phyloP scores from a whole-genome alignment of 495 filamentous ascomycete species.

The Pseudoneurospora amorphoporcata region DNA sequence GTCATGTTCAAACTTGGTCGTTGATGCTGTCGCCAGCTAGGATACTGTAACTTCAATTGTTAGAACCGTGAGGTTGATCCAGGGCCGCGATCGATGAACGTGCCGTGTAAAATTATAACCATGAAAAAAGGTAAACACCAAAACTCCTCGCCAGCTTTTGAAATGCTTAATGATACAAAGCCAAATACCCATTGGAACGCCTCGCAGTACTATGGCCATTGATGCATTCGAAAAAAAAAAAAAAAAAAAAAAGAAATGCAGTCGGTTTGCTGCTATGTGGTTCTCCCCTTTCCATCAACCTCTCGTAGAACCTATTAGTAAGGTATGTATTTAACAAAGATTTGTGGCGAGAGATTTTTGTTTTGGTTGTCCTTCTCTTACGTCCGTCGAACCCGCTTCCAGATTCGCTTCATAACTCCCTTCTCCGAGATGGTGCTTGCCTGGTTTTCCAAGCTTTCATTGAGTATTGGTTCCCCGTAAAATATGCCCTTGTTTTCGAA shows the following conservation, averaged over 20 bases:
- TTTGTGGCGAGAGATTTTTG: not conserved
- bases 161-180: not conserved
- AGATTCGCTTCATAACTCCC: conserved; percentile 30
- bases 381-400: conserved; percentile 25
- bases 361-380: conserved; percentile 3
- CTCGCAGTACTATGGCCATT: not conserved
- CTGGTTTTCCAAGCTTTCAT: conserved; percentile 22
- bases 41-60: not conserved
- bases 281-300: not conserved
- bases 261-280: not conserved
- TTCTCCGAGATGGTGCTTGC: conserved; percentile 13
- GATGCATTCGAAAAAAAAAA: not conserved
- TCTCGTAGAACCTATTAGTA: not conserved
- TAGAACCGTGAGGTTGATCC: not conserved
- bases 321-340: not conserved
- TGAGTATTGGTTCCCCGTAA: conserved; percentile 9
- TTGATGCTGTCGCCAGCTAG: not conserved
- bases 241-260: not conserved
- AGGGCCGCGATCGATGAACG: not conserved
- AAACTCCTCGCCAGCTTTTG: not conserved
- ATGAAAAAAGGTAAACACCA: not conserved
- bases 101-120: not conserved
- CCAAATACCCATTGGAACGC: not conserved
- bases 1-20: not conserved
- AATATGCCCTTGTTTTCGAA: conserved; percentile 8